Base-by-base conservation (phyloP, 2,329 filamentous ascomycete genomes). In the Colletotrichum orchidophilum region DNA sequence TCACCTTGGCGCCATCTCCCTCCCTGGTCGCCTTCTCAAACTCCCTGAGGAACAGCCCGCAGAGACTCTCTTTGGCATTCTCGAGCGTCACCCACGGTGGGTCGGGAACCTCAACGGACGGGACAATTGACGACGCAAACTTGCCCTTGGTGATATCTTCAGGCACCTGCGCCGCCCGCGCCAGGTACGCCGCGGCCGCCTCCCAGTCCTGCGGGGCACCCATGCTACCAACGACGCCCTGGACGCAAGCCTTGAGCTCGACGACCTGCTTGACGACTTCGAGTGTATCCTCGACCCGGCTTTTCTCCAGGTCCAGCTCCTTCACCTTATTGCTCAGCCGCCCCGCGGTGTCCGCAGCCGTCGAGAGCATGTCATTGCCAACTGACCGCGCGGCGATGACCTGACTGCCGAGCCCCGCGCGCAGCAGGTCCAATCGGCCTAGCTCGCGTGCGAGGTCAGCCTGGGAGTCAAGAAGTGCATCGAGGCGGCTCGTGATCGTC, bases 191-290 rank as follows among this genome's bases (percentile, higher is more conserved):
- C 2, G 96, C 96, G 3, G 96, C 96, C 3, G 94, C 96, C 82
- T 99, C 96, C 96, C 96, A 99, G 83, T 99, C 96, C 81, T 99
- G 96, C 52, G 96, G 94, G 5, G 95, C 96, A 39, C 96, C 96
- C 96, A 99, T 99, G 71, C 94, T 97, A 21, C 95, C 96, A 29
- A 96, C 92, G 12, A 98, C 95, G 53, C 96, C 96, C 71, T 98
- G 90, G 42, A 98, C 94, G 80, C 96, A 99, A 9, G 96, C 94
- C 83, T 98, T 98, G 74, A 99, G 91, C 86, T 99, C 96, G 5
- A 94, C 93, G 15, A 99, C 96, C 83, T 98, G 95, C 81, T 98
- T 96, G 12, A 98, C 96, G 3, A 98, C 95, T 9, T 92, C 89
- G 68, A 99, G 85, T 0, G 96, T 98, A 61, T 95, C 92, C 80